These are phyloP conservation scores for Lentinula detonsa DNA, from an alignment of 768 basidiomycete genomes.

Conservation along the genomic window DNA sequence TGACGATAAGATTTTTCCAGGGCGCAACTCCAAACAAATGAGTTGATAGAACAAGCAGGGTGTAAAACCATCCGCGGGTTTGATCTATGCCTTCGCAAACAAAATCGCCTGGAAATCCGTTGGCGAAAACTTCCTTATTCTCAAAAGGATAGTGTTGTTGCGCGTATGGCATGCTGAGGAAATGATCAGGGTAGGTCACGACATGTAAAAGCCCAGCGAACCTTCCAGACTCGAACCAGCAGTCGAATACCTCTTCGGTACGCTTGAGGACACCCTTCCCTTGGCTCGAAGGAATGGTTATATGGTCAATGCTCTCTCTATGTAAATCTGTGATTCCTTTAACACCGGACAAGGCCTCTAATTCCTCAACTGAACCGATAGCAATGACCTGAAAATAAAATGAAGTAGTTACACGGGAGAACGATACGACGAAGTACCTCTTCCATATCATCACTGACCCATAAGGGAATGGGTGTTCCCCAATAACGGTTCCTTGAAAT, in stretches of 20 bases:
- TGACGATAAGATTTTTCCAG: constrained; percentile 97
- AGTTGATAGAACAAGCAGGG: constrained; percentile 90
- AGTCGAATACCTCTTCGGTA: constrained; percentile 98
- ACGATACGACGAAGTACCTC: constrained; percentile 49
- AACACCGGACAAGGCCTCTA: constrained; percentile 81
- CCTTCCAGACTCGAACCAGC: constrained; percentile 99
- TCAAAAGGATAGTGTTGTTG: constrained; percentile 98
- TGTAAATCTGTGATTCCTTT: constrained; percentile 86
- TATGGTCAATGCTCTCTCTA: constrained; percentile 90
- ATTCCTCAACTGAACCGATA: constrained; percentile 81
- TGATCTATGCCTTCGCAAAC: constrained; percentile 98
- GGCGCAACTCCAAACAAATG: constrained; percentile 91
- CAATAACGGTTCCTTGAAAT: constrained; percentile 98
- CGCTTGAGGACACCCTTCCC: constrained; percentile 85
- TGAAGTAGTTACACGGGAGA: too few species aligned
- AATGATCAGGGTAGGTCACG: not conserved
- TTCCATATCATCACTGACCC: constrained; percentile 89
- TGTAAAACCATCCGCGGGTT: constrained; percentile 99
- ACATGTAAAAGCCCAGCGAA: constrained; percentile 24
- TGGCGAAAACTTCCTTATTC: constrained; percentile 84
- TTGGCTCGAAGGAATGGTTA: constrained; percentile 88
- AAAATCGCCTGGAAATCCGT: constrained; percentile 90
- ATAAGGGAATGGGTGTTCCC: constrained; percentile 96
- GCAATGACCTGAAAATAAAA: constrained; percentile 57
- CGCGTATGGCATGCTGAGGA: constrained; percentile 91